phyloP scores from a whole-genome alignment of 768 basidiomycete species.

The Pulveroboletus ravenelii region DNA sequence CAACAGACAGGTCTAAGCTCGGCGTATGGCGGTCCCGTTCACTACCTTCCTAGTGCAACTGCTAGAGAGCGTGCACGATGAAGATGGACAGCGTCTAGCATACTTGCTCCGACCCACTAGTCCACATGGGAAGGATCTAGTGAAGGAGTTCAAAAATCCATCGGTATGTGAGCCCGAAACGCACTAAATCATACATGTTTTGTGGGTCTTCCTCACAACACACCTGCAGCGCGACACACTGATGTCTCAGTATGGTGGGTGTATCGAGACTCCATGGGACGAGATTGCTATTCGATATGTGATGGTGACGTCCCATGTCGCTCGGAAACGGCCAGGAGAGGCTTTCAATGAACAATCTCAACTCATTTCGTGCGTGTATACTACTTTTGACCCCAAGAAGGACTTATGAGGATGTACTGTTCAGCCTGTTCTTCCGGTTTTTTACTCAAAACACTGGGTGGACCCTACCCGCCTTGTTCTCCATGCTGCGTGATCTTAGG shows the following conservation, averaged over 20 bases:
- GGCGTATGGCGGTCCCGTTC: slow-evolving; percentile 43
- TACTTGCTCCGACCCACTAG: slow-evolving; percentile 73
- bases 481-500: slow-evolving; percentile 73
- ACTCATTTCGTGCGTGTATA: slow-evolving; percentile 62
- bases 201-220: slow-evolving; percentile 28
- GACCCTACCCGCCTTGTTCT: slow-evolving; percentile 81
- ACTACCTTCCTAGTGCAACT: slow-evolving; percentile 56
- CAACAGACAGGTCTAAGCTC: neutral
- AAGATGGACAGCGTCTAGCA: slow-evolving; percentile 67
- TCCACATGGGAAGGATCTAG: slow-evolving; percentile 70
- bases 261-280: slow-evolving; percentile 74
- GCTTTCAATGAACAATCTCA: slow-evolving; percentile 80
- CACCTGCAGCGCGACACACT: slow-evolving; percentile 27
- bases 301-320: slow-evolving; percentile 65
- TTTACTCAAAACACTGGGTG: slow-evolving; percentile 81
- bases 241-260: slow-evolving; percentile 43
- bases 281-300: slow-evolving; percentile 84
- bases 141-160: slow-evolving; percentile 64
- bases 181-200: neutral
- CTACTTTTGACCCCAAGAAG: neutral
- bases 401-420: neutral
- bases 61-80: slow-evolving; percentile 52
- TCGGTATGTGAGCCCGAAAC: slow-evolving; percentile 32
- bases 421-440: slow-evolving; percentile 70
- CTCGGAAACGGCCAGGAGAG: slow-evolving; percentile 59